phyloP scores from a whole-genome alignment of 192 early-diverging fungal genomes.

The Coemansia sp. region DNA sequence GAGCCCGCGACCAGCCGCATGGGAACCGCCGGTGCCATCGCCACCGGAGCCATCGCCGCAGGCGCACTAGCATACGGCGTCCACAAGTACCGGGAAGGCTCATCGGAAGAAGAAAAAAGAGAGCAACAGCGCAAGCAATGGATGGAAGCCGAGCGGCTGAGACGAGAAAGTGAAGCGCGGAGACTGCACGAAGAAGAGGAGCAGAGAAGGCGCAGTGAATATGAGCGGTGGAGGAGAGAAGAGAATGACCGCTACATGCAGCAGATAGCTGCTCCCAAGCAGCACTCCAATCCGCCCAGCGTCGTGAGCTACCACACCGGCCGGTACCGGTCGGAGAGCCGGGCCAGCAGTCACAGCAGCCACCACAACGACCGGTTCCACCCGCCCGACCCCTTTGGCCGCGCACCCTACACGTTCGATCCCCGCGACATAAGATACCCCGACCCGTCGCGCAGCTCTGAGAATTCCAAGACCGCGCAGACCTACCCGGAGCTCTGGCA shows the following conservation, averaged over 20 bases:
- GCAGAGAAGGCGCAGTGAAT: conserved; percentile 18
- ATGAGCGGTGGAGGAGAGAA: conserved; percentile 25
- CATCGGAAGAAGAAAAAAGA: conserved; percentile 10
- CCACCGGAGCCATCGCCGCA: conserved; percentile 35
- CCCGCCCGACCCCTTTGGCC: conserved; percentile 36
- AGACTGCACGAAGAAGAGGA: conserved; percentile 33
- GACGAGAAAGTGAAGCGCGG: conserved; percentile 30
- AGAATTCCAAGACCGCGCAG: conserved; percentile 34
- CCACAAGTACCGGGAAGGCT: conserved; percentile 25
- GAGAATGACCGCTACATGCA: conserved; percentile 10
- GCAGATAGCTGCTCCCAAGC: conserved; percentile 1
- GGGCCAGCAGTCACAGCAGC: conserved; percentile 19
- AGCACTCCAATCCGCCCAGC: conserved; percentile 4
- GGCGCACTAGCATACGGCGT: conserved; percentile 46
- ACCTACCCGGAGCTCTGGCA: conserved; percentile 46
- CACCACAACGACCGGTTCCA: conserved; percentile 23
- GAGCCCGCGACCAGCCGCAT: conserved; percentile 11
- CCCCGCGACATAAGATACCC: conserved; percentile 25
- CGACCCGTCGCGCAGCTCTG: conserved; percentile 44
- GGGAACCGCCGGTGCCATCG: conserved; percentile 27
- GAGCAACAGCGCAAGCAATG: conserved; percentile 17
- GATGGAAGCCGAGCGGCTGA: conserved; percentile 22
- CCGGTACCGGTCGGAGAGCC: conserved; percentile 23
- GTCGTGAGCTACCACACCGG: conserved; percentile 7
- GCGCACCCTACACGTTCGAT: conserved; percentile 28